A percentile compares a stretch with the other conserved stretches of the same genome.
These are phyloP conservation scores for Dorcoceras hygrometricum DNA, from an alignment of 257 asterid genomes.

Conservation along the genomic window DNA sequence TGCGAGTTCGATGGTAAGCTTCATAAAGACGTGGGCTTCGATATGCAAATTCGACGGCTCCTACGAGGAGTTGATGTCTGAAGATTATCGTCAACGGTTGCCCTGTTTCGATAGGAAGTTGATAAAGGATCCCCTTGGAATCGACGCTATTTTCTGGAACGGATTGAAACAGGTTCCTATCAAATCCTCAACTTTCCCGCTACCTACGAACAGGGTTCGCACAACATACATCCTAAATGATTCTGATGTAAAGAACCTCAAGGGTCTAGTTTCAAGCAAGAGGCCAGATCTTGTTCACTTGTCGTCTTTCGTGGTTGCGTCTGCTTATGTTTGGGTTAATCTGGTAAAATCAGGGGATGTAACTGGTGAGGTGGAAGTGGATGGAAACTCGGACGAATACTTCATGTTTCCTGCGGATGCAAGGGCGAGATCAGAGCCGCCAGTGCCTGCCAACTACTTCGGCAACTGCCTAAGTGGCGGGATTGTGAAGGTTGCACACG, in stretches of 20 bases:
- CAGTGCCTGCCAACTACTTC: conserved; percentile 23
- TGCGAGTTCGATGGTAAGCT: conserved; percentile 33
- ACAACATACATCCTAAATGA: conserved; percentile 10
- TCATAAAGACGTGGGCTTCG: conserved; percentile 43
- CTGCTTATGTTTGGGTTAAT: conserved; percentile 30
- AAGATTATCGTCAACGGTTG: background rate
- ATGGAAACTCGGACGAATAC: background rate
- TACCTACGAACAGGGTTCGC: background rate
- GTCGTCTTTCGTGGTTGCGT: conserved; percentile 19
- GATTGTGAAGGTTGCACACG: background rate
- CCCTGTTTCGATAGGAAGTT: conserved; percentile 25
- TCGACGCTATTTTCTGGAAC: background rate
- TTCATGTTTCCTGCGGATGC: conserved; percentile 18
- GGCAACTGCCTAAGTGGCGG: conserved; percentile 21
- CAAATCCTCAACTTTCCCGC: background rate
- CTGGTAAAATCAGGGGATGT: conserved; percentile 18
- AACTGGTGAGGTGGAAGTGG: background rate
- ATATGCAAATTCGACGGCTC: conserved; percentile 23
- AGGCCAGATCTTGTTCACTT: conserved; percentile 8
- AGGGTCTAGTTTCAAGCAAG: conserved; percentile 11
- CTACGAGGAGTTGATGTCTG: background rate
- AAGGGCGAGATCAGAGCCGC: conserved; percentile 21
- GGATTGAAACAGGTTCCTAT: background rate
- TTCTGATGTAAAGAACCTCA: conserved; percentile 13
- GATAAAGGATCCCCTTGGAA: conserved; percentile 13